Conservation (phyloP, 2,329 filamentous ascomycete genomes). For the Paecilomyces fulvus region DNA sequence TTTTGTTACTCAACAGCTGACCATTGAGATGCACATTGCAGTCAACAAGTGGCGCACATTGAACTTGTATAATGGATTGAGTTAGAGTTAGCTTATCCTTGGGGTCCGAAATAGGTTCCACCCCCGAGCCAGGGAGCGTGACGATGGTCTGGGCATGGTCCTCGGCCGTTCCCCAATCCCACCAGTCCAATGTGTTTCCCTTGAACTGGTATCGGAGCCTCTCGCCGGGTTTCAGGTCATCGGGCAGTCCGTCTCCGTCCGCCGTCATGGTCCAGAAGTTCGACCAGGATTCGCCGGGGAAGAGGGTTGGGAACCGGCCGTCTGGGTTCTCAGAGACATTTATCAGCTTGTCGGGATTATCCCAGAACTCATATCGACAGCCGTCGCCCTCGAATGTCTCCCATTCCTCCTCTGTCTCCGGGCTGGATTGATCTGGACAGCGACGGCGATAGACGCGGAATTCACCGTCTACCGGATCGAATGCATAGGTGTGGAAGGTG, state of each 20-base stretch:
- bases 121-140: constrained; percentile 3
- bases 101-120: constrained; percentile 2
- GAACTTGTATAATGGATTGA: too few species aligned
- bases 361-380: constrained; percentile 1
- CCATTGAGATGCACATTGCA: too few species aligned
- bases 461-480: not conserved
- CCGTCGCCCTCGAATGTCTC: not conserved
- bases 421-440: constrained; percentile 1
- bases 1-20: too few species aligned
- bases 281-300: constrained; percentile 2
- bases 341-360: constrained; percentile 1
- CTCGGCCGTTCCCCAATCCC: not conserved
- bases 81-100: too few species aligned
- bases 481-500: constrained; percentile 2
- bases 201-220: constrained; percentile 4
- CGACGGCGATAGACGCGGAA: constrained; percentile 2
- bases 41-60: too few species aligned
- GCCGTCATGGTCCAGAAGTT: not conserved
- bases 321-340: not conserved
- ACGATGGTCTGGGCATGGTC: constrained; percentile 3
- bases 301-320: not conserved
- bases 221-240: constrained; percentile 1
- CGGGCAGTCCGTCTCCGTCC: not conserved
- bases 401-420: constrained; percentile 2
- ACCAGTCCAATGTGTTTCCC: constrained; percentile 4